phyloP scores from a whole-genome alignment of 2,329 filamentous ascomycete species.

The Aspergillus ustus region DNA sequence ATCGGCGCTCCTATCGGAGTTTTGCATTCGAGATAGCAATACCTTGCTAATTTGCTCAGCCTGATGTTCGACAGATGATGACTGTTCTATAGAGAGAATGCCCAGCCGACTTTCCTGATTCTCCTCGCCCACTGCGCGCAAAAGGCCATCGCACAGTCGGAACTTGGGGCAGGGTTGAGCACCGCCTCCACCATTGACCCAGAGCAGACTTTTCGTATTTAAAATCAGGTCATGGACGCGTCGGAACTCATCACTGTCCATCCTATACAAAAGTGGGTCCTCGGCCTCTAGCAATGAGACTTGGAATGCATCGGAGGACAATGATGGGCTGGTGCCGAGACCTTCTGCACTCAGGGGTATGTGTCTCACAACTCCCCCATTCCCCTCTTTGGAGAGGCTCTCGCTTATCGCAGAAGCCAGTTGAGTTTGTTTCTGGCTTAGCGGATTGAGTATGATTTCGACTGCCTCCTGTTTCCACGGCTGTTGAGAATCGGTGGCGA shows the following conservation, averaged over 20 bases:
- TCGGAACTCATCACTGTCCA: slow-evolving; percentile 5
- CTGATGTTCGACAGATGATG: background rate
- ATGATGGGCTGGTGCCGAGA: background rate
- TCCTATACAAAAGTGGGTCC: slow-evolving; percentile 6
- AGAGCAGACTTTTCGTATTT: slow-evolving; percentile 10
- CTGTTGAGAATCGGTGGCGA: background rate
- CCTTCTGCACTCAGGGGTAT: background rate
- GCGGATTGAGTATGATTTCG: background rate
- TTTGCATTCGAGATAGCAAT: background rate
- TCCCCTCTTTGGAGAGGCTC: background rate
- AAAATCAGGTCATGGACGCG: slow-evolving; percentile 2
- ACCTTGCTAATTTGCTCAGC: background rate
- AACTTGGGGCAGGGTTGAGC: slow-evolving; percentile 11
- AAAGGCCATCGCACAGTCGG: slow-evolving; percentile 19
- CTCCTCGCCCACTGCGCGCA: slow-evolving; percentile 16
- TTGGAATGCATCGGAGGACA: background rate
- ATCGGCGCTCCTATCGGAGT: background rate
- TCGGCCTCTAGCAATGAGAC: slow-evolving; percentile 14
- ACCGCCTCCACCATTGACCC: slow-evolving; percentile 19
- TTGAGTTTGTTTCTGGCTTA: background rate
- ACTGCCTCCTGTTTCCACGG: background rate
- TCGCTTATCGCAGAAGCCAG: background rate
- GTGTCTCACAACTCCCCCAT: background rate
- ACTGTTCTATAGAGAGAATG: background rate
- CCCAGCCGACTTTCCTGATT: background rate